Evolutionary conservation across 352 stramenopile species (phyloP), one percentile per base, ranked within the genome.

Genomic region (Globisporangium emineosum): DNA sequence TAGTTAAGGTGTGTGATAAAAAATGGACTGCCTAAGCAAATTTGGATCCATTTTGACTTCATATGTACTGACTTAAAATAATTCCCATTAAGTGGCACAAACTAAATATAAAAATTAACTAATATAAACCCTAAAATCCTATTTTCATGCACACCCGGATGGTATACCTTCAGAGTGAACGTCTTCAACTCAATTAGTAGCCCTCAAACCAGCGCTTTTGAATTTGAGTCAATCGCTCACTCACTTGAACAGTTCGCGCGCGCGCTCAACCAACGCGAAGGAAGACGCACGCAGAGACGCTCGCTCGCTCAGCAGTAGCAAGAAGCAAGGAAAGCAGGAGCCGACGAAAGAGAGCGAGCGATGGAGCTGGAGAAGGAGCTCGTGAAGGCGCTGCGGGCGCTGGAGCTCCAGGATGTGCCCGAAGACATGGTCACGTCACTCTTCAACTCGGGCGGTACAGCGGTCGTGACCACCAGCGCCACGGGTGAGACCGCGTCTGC

Each of bases 381-480:
- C 12, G 76, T 83, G 68, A 73, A 72, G 37, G 79, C 70, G 60
- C 71, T 93, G 70, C 78, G 70, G 32, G 72, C 79, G 54, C 79
- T 93, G 54, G 72, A 77, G 60, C 79, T 93, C 23, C 70, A 75
- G 29, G 68, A 73, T 8, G 71, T 93, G 29, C 78, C 82, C 5
- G 68, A 75, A 35, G 55, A 67, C 33, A 76, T 80, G 40, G 81
- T 88, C 64, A 53, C 77, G 21, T 71, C 74, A 60, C 73, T 93
- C 10, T 91, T 93, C 55, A 71, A 87, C 64, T 89, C 82, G 30
- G 82, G 82, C 19, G 85, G 82, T 57, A 93, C 85, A 19, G 75
- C 76, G 8, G 63, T 85, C 4, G 40, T 75, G 19, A 70, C 65
- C 5, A 57, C 58, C 19, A 64, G 58, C 49, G 57, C 21, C 33